Evolutionary conservation across 768 basidiomycete species (phyloP).

Genomic region (Rhizopogon roseolus): DNA sequence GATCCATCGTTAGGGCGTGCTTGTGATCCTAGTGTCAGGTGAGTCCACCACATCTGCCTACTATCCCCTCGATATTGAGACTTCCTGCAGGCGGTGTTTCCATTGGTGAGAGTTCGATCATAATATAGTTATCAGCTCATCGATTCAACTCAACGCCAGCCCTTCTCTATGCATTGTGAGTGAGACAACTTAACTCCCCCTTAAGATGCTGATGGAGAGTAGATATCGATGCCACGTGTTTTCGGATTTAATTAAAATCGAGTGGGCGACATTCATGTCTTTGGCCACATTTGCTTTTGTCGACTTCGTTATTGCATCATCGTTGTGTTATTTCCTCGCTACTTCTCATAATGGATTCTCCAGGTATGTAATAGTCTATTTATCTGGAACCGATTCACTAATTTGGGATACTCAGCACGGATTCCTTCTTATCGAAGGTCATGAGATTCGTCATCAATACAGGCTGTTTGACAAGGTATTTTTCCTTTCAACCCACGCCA

Average conservation of each 20-base stretch:
- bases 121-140: neutral
- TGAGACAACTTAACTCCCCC: neutral
- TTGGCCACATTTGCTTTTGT: neutral
- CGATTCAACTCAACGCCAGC: neutral
- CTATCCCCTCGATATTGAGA: neutral
- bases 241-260: neutral
- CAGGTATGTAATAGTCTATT: neutral
- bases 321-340: slow-evolving; percentile 2
- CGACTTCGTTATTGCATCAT: neutral
- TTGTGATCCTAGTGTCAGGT: neutral
- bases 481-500: neutral
- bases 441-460: neutral
- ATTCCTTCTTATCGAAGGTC: slow-evolving; percentile 1
- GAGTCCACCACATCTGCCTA: neutral
- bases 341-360: neutral
- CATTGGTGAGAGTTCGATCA: neutral
- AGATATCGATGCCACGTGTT: neutral
- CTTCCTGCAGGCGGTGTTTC: neutral
- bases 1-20: neutral
- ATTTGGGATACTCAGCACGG: neutral
- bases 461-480: neutral
- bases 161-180: neutral
- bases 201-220: neutral
- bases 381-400: neutral
- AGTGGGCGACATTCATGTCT: neutral